phyloP scores from a whole-genome alignment of 768 basidiomycete species.

The Rossbeevera mucosa region DNA sequence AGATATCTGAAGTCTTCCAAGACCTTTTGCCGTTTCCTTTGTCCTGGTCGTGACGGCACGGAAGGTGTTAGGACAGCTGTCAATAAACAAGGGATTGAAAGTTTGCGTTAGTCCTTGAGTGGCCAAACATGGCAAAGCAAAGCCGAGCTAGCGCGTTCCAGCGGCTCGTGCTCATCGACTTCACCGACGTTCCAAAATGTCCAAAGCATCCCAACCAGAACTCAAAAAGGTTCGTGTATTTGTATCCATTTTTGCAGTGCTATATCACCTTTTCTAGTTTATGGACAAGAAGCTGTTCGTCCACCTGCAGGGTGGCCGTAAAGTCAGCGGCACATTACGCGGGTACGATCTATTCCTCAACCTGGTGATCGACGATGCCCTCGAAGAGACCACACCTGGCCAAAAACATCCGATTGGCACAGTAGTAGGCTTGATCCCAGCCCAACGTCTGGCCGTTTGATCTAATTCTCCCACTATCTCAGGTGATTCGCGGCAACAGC shows the following conservation, averaged over 20 bases:
- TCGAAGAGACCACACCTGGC: conserved; percentile 86
- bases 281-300: conserved; percentile 99
- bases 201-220: conserved; percentile 94
- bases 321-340: conserved; percentile 90
- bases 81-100: background rate
- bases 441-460: background rate
- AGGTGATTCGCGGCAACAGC: conserved; percentile 97
- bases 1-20: background rate
- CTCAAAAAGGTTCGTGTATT: conserved; percentile 82
- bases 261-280: conserved; percentile 49
- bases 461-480: conserved; percentile 11
- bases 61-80: background rate
- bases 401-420: conserved; percentile 91
- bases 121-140: conserved; percentile 35
- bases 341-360: conserved; percentile 99
- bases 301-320: conserved; percentile 89
- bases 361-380: conserved; percentile 91
- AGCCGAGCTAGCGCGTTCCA: background rate
- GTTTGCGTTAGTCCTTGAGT: background rate
- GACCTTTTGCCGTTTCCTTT: background rate
- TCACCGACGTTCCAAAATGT: conserved; percentile 48
- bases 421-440: conserved; percentile 57
- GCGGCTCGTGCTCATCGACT: background rate
- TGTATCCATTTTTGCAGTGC: conserved; percentile 1
- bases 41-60: background rate